These are phyloP conservation scores for Sporothrix protearum DNA, from an alignment of 2,329 filamentous ascomycete genomes.

Conservation along the genomic window DNA sequence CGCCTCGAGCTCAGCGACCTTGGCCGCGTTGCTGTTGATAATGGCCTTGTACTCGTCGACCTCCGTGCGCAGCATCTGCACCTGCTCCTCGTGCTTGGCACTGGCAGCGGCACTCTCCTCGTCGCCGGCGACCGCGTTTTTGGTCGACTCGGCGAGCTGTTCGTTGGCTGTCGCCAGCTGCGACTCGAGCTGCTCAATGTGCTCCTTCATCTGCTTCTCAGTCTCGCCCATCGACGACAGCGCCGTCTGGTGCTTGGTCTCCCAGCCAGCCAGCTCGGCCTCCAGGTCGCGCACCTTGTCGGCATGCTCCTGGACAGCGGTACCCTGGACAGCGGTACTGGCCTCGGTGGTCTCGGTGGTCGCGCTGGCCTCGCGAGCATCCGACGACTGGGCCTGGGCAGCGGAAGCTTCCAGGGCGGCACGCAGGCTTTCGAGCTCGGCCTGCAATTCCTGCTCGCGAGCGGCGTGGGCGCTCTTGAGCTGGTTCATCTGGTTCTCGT, in stretches of 20 bases:
- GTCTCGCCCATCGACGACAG: slow-evolving; percentile 68
- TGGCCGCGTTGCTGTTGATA: slow-evolving; percentile 64
- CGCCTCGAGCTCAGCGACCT: slow-evolving; percentile 70
- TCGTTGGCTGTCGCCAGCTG: slow-evolving; percentile 54
- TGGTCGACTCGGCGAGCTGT: slow-evolving; percentile 41
- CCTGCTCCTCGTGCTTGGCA: slow-evolving; percentile 55
- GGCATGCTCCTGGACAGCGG: slow-evolving; percentile 41
- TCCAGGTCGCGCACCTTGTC: slow-evolving; percentile 64
- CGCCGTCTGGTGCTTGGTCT: slow-evolving; percentile 68
- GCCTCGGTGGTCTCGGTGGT: slow-evolving; percentile 5
- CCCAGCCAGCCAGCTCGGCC: slow-evolving; percentile 69
- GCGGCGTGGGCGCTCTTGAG: slow-evolving; percentile 69
- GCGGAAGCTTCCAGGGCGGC: slow-evolving; percentile 43
- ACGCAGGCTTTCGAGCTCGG: slow-evolving; percentile 67
- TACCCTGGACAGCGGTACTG: slow-evolving; percentile 19
- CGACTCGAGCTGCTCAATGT: slow-evolving; percentile 68
- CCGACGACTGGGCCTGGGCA: slow-evolving; percentile 17
- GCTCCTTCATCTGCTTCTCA: slow-evolving; percentile 68
- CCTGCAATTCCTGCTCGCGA: slow-evolving; percentile 70
- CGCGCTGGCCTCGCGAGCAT: not conserved
- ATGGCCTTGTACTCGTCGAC: slow-evolving; percentile 77
- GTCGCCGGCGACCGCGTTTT: slow-evolving; percentile 25
- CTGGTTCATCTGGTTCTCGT: slow-evolving; percentile 72
- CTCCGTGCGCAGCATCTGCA: slow-evolving; percentile 64
- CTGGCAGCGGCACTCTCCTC: slow-evolving; percentile 33